A percentile compares a stretch with the other conserved stretches of the same genome.
These are phyloP conservation scores for Hyphodiscus sp. DNA, from an alignment of 2,329 filamentous ascomycete species.

Conservation along the genomic window DNA sequence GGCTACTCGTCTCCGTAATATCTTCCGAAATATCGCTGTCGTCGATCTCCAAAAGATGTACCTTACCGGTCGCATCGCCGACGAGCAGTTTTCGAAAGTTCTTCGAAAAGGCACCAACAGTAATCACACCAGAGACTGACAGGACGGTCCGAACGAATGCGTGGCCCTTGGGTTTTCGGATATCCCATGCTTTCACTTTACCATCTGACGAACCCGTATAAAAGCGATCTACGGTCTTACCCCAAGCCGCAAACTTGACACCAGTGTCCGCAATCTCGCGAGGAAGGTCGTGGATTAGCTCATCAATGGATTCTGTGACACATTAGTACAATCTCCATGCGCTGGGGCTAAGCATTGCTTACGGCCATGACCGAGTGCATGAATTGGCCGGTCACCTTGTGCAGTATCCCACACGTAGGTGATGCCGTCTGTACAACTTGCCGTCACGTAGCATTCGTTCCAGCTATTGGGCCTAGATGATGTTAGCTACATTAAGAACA, in stretches of 20 bases:
- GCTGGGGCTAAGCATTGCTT: conserved; percentile 5
- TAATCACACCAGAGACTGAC: conserved; percentile 49
- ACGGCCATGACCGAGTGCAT: conserved; percentile 48
- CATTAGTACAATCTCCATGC: conserved; percentile 9
- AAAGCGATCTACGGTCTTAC: conserved; percentile 47
- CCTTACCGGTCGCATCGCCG: conserved; percentile 54
- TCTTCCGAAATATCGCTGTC: conserved; percentile 30
- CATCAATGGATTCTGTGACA: conserved; percentile 25
- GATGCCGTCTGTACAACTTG: conserved; percentile 54
- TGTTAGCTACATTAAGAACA: conserved; percentile 19
- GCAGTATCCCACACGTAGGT: conserved; percentile 59
- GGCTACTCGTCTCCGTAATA: neutral
- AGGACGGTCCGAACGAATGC: conserved; percentile 48
- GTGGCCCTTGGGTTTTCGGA: conserved; percentile 36
- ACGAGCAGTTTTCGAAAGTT: conserved; percentile 49
- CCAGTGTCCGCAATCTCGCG: conserved; percentile 52
- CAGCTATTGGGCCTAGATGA: conserved; percentile 42
- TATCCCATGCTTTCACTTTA: conserved; percentile 56
- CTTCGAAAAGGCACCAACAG: conserved; percentile 51
- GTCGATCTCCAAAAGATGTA: conserved; percentile 48
- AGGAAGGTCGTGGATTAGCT: conserved; percentile 22
- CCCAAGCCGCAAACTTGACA: conserved; percentile 60
- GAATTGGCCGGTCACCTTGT: conserved; percentile 47
- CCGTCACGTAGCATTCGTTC: conserved; percentile 48
- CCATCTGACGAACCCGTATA: conserved; percentile 61